Base-by-base conservation (phyloP, 179 eudicot genomes). In the Camellia oleifera region DNA sequence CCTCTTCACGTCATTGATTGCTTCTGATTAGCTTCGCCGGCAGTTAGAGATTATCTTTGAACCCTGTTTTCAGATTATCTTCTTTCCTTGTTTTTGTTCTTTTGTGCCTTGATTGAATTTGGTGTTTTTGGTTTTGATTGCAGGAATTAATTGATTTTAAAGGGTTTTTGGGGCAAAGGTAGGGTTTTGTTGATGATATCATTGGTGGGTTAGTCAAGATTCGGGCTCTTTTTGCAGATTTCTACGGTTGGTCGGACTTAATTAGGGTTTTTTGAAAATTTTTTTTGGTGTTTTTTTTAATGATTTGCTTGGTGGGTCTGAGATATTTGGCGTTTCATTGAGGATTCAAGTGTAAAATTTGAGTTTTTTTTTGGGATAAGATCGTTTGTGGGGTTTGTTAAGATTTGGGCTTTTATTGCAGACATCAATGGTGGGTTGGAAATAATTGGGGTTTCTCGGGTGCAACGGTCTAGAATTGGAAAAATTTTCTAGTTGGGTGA, bases 121-220 rank as follows among this genome's bases (percentile, higher is more conserved):
- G 48, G 52, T 69, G 44, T 63, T n/a, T 40, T 73, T 17, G 40
- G 7, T 45, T 58, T 81, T 8, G 64, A 60, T 81, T 77, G 83
- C 72, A 77, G 77, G 77, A 10, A 60, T 69, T 61, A 52, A 64
- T 69, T 69, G 78, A 57, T 66, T 74, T 75, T 69, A 13, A 64
- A 54, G 62, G 18, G 65, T 53, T 42, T 60, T 61, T 40, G 66
- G 4, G 54, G 70, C 40, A 48, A 53, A 80, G 32, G 45, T 64
- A 66, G 77, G 69, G 52, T 53, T 52, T 72, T 72, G 64, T 40
- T 12, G 79, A 45, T 40, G 18, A 48, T 32, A 80, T 54, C 54
- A 7, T 67, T 26, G 69, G 78, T 74, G 78, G 82, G 78, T 74
- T 13, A 56, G 78, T 52, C 7, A 66, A 69, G 32, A 15, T 32